Evolutionary conservation across 805 yeast genomes (phyloP), one percentile per base, ranked within the genome.

Genomic region (Saccharomycopsis sp.): DNA sequence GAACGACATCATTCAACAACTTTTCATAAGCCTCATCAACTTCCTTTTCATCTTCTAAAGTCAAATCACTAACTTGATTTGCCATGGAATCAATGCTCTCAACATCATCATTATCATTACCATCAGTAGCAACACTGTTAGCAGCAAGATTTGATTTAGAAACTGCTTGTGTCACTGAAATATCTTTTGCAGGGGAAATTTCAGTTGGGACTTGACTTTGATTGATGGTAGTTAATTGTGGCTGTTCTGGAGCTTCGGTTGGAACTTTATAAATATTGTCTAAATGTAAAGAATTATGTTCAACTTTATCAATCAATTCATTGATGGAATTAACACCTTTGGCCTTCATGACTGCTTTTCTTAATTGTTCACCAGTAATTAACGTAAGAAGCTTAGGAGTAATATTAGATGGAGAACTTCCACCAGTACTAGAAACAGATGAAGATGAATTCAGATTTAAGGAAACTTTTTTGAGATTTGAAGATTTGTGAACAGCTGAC

Each of bases 21-120:
- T 77, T 78, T 47, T 81, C 89, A 51, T 80, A 81, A 3, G 75
- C 81, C 52, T 77, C 82, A 54, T 77, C 80, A n/a, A 80, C 83
- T 3, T 69, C 88, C 18, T 50, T 51, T 34, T 52, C 51, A 9
- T 37, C 40, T 26, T 51, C 49, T 9, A 46, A 46, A 4, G 42
- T 45, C 12, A 47, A 39, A 18, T 42, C 46, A 21, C 31, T 36
- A 9, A 42, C 43, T 15, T 37, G 19, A 17, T 53, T 10, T 9
- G 34, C 26, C 36, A 40, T 39, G 6, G 47, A 44, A 29, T 44
- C 44, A 32, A 39, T 37, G 21, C 47, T 44, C 27, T 36, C 41
- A n/a, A 14, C 9, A 30, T 41, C 45, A 15, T 42, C 42, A 21
- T 10, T 19, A 18, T 34, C 43, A 19, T 27, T 17, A 9, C 28